Evolutionary conservation across 202 grass and related monocot species (phyloP), one percentile per base, ranked within the genome.

Genomic region (Digitaria exilis): DNA sequence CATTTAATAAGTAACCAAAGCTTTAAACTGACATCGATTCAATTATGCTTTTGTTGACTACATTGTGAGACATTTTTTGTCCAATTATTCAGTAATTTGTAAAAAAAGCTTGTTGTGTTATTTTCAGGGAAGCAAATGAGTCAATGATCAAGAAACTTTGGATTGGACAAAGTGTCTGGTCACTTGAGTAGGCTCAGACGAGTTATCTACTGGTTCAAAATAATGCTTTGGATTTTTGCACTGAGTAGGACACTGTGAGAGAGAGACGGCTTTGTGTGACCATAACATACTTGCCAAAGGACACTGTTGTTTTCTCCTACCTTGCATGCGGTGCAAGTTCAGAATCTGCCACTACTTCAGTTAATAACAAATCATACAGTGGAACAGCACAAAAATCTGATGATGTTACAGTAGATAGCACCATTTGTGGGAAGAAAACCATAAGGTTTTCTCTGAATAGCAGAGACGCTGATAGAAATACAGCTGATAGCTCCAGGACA

Each of bases 341-440:
- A 37, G 96, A 96, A 92, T 99, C 96, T 69, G 96, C 96, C 75
- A 99, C 93, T 48, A 99, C 93, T 73, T 99, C 96, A 18, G 90
- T 99, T 88, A 94, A 98, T 83, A 98, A 94, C 58, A 96, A 84
- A 79, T 96, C 96, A 4, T 94, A 96, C 74, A 99, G 96, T 83
- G 88, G 89, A 78, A 90, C 82, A 1, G 37, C 94, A 44, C 96
- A 94, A 84, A 91, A 90, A 88, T 99, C 96, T 76, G 96, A 99
- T 56, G 96, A 99, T 76, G 65, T 96, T 56, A 99, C 93, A 28
- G 87, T 99, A 76, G 96, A 99, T 71, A 99, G 93, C 86, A 90
- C 87, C 80, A 56, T 94, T 90, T 96, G 93, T 90, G 81, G 91
- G 71, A 96, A 88, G 68, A 90, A 87, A 13, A 87, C 89, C 1